These are phyloP conservation scores for Leccinum subatratum DNA, from an alignment of 1,284 basidiomycete species.

Conservation along the genomic window DNA sequence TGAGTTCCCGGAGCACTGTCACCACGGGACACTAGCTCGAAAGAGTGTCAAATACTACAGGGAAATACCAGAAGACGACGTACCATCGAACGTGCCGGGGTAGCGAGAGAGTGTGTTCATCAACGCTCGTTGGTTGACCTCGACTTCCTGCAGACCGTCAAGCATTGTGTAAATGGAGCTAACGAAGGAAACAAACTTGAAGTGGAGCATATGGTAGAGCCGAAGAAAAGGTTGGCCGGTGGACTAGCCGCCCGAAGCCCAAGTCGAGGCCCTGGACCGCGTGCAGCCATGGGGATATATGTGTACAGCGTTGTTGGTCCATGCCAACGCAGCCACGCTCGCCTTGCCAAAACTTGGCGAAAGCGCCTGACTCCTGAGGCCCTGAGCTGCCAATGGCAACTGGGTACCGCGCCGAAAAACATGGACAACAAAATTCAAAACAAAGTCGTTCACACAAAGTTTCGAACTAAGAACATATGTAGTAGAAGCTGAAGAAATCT, in stretches of 20 bases:
- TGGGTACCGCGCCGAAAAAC: background rate
- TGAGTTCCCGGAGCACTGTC: constrained; percentile 80
- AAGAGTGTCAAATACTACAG: background rate
- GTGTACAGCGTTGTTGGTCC: constrained; percentile 12
- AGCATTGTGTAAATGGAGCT: constrained; percentile 4
- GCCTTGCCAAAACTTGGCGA: no score
- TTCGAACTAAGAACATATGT: no score
- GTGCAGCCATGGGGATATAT: background rate
- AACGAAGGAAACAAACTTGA: background rate
- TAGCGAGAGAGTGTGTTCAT: constrained; percentile 24
- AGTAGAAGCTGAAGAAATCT: background rate
- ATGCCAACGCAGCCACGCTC: background rate
- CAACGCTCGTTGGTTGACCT: constrained; percentile 17
- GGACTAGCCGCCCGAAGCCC: constrained; percentile 2
- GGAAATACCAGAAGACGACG: background rate
- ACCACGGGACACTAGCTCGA: background rate
- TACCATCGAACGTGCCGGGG: constrained; percentile 23
- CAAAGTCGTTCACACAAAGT: no score
- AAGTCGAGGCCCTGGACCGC: background rate
- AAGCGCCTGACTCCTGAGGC: no score
- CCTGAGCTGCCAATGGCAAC: no score
- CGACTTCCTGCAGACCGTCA: constrained; percentile 14
- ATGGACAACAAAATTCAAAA: background rate
- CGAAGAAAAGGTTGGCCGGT: background rate
- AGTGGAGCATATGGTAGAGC: background rate